These are phyloP conservation scores for Aphanomyces invadans DNA, from an alignment of 352 stramenopile species.

Conservation along the genomic window DNA sequence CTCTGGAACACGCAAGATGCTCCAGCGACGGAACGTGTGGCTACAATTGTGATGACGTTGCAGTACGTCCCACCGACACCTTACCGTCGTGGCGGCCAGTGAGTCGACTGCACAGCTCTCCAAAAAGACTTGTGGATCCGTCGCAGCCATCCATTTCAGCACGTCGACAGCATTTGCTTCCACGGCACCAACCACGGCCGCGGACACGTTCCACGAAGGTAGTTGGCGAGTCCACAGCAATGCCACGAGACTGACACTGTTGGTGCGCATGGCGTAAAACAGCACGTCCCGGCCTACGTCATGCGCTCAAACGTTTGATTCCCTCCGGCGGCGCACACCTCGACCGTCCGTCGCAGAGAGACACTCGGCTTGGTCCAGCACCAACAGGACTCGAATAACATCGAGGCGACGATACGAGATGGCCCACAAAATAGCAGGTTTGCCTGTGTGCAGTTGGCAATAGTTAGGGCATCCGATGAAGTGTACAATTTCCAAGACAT, in stretches of 20 bases:
- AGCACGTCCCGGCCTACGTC: constrained; percentile 1
- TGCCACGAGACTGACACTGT: not conserved
- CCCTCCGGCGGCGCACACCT: not conserved
- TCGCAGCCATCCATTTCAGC: not conserved
- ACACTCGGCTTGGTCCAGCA: not conserved
- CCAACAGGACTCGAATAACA: not conserved
- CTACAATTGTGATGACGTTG: too few relatives aligned
- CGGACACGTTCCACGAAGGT: not conserved
- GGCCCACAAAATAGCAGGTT: not conserved
- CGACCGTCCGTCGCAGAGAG: not conserved
- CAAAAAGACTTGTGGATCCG: not conserved
- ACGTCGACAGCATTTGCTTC: not conserved
- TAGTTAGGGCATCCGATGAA: too few relatives aligned
- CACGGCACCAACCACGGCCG: not conserved
- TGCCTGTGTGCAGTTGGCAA: too few relatives aligned
- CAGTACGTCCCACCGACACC: too few relatives aligned
- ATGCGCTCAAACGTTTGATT: not conserved
- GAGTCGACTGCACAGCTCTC: too few relatives aligned
- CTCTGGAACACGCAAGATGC: not conserved
- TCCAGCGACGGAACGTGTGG: not conserved
- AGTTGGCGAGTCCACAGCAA: not conserved
- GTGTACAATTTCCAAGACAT: too few relatives aligned
- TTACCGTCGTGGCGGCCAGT: too few relatives aligned
- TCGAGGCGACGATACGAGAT: not conserved
- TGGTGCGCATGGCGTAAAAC: not conserved